Evolutionary conservation across 2,329 filamentous ascomycete genomes (phyloP).

Genomic region (Aspergillus tamarii): DNA sequence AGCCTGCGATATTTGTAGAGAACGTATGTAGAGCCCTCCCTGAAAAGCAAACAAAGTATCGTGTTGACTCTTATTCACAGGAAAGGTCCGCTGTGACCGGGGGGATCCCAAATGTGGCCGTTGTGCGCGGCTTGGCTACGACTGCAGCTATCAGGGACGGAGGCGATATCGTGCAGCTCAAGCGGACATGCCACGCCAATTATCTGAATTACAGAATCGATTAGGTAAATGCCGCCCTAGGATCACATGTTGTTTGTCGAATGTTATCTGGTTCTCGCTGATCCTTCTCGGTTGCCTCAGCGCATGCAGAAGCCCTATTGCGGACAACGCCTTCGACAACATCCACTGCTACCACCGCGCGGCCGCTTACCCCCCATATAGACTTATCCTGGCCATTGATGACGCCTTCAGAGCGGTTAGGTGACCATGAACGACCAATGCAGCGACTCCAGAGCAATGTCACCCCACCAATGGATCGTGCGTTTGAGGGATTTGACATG

Average conservation of each 20-base stretch:
- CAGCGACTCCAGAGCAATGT: background rate
- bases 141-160: background rate
- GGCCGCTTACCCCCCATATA: background rate
- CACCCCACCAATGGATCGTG: background rate
- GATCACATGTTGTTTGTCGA: background rate
- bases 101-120: background rate
- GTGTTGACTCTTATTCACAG: background rate
- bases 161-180: background rate
- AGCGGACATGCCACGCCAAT: background rate
- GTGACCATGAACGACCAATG: too few species aligned
- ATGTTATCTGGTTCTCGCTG: background rate
- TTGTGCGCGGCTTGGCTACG: background rate
- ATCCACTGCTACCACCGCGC: background rate
- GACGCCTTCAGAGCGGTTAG: background rate
- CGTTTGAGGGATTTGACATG: too few species aligned
- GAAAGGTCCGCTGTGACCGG: background rate
- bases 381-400: background rate
- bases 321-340: background rate
- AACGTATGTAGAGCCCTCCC: background rate
- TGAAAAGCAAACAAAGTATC: background rate
- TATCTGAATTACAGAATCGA: background rate
- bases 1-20: background rate
- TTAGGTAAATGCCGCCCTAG: background rate
- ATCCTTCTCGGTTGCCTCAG: background rate
- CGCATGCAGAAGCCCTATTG: background rate